Evolutionary conservation across 371 early-diverging fungal species (phyloP).

Genomic region (Rhizopus delemar): DNA sequence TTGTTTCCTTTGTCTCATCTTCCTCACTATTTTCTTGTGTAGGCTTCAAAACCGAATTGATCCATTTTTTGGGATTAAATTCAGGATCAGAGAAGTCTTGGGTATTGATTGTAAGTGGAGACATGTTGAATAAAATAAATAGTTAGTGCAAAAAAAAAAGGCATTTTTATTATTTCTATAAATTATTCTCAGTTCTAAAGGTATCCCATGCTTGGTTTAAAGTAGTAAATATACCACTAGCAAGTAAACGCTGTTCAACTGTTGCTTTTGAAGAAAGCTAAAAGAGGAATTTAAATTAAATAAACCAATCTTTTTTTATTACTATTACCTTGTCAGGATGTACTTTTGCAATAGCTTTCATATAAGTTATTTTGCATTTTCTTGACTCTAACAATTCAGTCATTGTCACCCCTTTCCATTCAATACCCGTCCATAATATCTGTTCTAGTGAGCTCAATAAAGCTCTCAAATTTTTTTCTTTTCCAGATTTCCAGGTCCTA

Average conservation of each 20-base stretch:
- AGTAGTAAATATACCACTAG: constrained; percentile 83
- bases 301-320: neutral
- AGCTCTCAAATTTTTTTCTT: constrained; percentile 89
- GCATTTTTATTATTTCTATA: constrained; percentile 47
- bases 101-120: constrained; percentile 26
- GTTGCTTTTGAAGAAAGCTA: constrained; percentile 60
- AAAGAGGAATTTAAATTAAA: neutral
- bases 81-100: constrained; percentile 42
- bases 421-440: constrained; percentile 76
- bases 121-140: constrained; percentile 13
- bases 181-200: constrained; percentile 46
- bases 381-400: constrained; percentile 81
- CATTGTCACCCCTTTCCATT: constrained; percentile 77
- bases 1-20: constrained; percentile 39
- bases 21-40: constrained; percentile 12
- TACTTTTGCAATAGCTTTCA: constrained; percentile 89
- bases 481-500: constrained; percentile 77
- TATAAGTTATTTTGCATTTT: constrained; percentile 89
- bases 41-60: constrained; percentile 51
- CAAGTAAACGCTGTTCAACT: constrained; percentile 83
- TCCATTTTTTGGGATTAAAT: constrained; percentile 68
- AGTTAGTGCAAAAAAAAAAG: neutral
- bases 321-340: constrained; percentile 92
- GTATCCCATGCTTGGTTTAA: constrained; percentile 95
- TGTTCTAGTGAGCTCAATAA: constrained; percentile 81